These are phyloP conservation scores for Mycena vitilis DNA, from an alignment of 768 basidiomycete genomes.

Conservation along the genomic window DNA sequence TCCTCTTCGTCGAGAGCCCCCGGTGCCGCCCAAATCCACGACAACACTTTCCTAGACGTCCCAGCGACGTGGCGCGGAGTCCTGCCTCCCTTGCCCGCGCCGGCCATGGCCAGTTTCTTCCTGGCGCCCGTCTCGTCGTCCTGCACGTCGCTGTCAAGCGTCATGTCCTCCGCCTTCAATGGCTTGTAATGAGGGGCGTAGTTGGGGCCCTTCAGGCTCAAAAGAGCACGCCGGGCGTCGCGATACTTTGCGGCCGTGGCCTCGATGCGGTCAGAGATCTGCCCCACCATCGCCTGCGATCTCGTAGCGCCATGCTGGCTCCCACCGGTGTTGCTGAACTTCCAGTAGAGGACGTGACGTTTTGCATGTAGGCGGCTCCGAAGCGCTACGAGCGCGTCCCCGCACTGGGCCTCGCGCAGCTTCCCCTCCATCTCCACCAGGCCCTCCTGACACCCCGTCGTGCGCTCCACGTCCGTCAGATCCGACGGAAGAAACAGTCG, in stretches of 20 bases:
- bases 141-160: conserved; percentile 5
- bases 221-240: background rate
- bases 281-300: conserved; percentile 1
- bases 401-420: no score
- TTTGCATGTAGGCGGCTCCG: background rate
- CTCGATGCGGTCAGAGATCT: conserved; percentile 2
- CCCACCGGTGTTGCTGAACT: background rate
- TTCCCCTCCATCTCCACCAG: no score
- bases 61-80: conserved; percentile 5
- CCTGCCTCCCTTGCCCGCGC: background rate
- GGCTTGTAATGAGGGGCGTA: background rate
- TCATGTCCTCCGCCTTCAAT: conserved; percentile 5
- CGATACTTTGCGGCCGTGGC: background rate
- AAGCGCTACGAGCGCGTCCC: no score
- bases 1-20: conserved; percentile 5
- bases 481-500: no score
- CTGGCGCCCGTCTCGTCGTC: conserved; percentile 3
- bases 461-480: no score
- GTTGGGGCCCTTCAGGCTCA: background rate
- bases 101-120: conserved; percentile 1
- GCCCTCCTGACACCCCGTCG: no score
- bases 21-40: conserved; percentile 22
- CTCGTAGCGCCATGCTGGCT: background rate
- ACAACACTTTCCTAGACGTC: conserved; percentile 4
- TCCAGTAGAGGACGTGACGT: background rate